Base-by-base conservation (phyloP, 495 filamentous ascomycete genomes). In the Baudoinia panamericana region DNA sequence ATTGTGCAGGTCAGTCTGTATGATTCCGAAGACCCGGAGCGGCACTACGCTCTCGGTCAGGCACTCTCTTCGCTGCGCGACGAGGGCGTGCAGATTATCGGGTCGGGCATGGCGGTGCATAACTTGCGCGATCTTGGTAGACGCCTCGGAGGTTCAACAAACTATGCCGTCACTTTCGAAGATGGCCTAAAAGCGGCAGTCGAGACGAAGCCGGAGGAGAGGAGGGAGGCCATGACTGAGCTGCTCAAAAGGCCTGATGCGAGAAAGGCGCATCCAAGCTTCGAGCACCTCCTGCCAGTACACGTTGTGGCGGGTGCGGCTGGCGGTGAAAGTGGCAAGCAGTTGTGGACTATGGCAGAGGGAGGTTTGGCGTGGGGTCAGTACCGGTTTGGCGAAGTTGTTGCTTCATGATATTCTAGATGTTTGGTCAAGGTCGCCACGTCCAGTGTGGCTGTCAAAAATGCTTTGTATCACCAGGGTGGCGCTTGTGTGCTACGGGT, bases 61-160 rank as follows among this genome's bases (percentile, higher is more conserved):
- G 82, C 82, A 9, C 63, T 93, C 3, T 55, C 72, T 2, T 48
- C 59, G 17, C 73, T 92, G 4, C 76, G 84, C 19, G 75, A 81
- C 25, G 73, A 86, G 45, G 72, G 72, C 31, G 69, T 90, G 34
- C 63, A 82, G 23, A 75, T 92, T 33, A 75, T 93, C 30, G 70
- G 72, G 15, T 78, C 81, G 0, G 84, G 85, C n/a, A 87, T 88
- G 83, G 79, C 79, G 1, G 85, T 86, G 17, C 84, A 90, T 53
- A 90, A 90, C 54, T 66, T 87, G 26, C 68, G 39, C 2, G 43
- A 48, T 30, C 47, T 41, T 15, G n/a, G 84, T 85, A 17, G 25
- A 11, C 11, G 7, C 11, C 24, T 17, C 11, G 22, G 24, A 4
- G 27, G 5, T 2, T 29, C 46, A 28, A 33, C 38, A 21, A 18